Percentiles rank a stretch among this genome's conserved stretches.
Conservation (phyloP, 306 rosid genomes). For the Malus sylvestris region DNA sequence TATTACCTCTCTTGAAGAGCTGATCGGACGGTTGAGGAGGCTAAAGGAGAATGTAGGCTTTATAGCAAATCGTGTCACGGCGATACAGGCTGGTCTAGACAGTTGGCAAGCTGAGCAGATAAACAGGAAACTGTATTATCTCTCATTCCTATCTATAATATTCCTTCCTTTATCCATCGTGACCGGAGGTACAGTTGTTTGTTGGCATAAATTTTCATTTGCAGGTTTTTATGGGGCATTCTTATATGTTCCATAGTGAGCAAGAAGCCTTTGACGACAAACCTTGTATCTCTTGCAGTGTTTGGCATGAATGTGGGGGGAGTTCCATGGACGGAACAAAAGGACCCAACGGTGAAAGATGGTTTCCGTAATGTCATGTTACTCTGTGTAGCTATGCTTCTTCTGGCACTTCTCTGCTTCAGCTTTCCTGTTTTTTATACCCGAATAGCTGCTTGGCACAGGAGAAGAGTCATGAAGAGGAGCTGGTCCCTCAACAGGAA, state of each 20-base stretch:
- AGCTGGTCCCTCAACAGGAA: slow-evolving; percentile 79
- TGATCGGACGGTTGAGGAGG: slow-evolving; percentile 75
- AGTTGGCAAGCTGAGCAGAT: slow-evolving; percentile 96
- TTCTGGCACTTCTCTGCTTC: slow-evolving; percentile 71
- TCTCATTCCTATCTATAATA: slow-evolving; percentile 79
- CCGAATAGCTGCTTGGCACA: slow-evolving; percentile 51
- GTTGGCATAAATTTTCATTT: neutral
- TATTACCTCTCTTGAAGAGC: slow-evolving; percentile 66
- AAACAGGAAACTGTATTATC: slow-evolving; percentile 82
- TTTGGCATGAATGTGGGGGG: slow-evolving; percentile 99
- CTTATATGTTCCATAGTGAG: neutral
- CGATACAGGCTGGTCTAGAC: slow-evolving; percentile 89
- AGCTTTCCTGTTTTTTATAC: slow-evolving; percentile 62
- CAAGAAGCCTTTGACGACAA: neutral
- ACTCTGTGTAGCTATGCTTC: slow-evolving; percentile 48
- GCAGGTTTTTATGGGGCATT: neutral
- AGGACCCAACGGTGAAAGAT: slow-evolving; percentile 37
- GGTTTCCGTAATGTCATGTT: slow-evolving; percentile 87
- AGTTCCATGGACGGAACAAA: slow-evolving; percentile 92
- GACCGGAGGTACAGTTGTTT: slow-evolving; percentile 61
- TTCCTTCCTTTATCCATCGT: slow-evolving; percentile 88
- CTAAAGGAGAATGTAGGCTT: slow-evolving; percentile 93
- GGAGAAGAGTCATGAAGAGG: slow-evolving; percentile 28
- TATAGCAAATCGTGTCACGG: slow-evolving; percentile 77
- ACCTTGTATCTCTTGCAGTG: slow-evolving; percentile 37